Conservation (phyloP, 306 rosid genomes). For the Canavalia ensiformis region DNA sequence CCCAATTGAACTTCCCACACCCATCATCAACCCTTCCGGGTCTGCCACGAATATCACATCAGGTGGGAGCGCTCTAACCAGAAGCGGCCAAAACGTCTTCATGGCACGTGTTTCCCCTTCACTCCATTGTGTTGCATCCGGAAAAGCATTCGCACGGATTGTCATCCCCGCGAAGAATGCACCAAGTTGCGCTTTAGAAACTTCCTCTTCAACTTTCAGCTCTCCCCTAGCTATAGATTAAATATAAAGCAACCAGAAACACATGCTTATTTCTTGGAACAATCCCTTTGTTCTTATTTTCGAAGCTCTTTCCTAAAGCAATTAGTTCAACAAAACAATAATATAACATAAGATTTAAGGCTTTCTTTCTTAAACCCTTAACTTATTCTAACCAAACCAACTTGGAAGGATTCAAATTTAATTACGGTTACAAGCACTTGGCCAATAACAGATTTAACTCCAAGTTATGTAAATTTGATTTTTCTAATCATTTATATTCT, state of each 20-base stretch:
- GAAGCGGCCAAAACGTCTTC: conserved; percentile 84
- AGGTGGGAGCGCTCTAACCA: conserved; percentile 80
- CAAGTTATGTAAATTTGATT: background rate
- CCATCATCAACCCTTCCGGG: conserved; percentile 91
- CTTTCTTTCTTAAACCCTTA: background rate
- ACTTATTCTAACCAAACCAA: background rate
- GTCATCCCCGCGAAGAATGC: conserved; percentile 97
- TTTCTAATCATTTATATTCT: background rate
- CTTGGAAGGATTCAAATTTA: background rate
- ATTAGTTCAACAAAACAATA: background rate
- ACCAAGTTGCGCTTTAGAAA: conserved; percentile 89
- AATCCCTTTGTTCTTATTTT: background rate
- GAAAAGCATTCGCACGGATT: conserved; percentile 90
- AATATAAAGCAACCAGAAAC: background rate
- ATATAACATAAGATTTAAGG: background rate
- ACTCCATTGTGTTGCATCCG: conserved; percentile 98
- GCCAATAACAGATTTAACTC: conserved; percentile 7
- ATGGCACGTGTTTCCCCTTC: conserved; percentile 92
- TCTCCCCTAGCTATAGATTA: conserved; percentile 72
- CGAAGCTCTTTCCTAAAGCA: background rate
- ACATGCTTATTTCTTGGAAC: background rate
- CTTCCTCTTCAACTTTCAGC: conserved; percentile 71
- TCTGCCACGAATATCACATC: conserved; percentile 89
- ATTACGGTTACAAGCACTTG: conserved; percentile 5
- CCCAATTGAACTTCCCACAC: conserved; percentile 80